Percentiles rank a stretch among this genome's conserved stretches.
These are phyloP conservation scores for Coemansia sp. DNA, from an alignment of 192 early-diverging fungal species.

Conservation along the genomic window DNA sequence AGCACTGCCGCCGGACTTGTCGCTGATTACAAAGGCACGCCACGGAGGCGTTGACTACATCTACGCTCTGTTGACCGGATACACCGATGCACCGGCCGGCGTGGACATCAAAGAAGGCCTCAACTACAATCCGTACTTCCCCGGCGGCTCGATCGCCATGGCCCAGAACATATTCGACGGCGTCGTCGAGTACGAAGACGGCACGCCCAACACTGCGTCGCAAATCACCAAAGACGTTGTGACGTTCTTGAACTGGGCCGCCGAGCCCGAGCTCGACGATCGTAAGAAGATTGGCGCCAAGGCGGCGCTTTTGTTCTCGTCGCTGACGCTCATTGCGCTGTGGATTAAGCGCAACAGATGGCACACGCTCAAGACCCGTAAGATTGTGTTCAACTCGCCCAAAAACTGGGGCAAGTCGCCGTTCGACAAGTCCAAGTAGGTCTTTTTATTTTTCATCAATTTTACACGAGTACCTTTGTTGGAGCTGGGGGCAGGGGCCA, in stretches of 20 bases:
- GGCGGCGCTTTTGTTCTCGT: slow-evolving; percentile 69
- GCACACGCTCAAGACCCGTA: slow-evolving; percentile 86
- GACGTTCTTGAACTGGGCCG: slow-evolving; percentile 92
- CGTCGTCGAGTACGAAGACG: slow-evolving; percentile 94
- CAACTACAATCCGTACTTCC: slow-evolving; percentile 99
- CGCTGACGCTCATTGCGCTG: slow-evolving; percentile 73
- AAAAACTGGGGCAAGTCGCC: slow-evolving; percentile 34
- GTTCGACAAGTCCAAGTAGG: too few species aligned
- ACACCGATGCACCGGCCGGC: slow-evolving; percentile 91
- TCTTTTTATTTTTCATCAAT: too few species aligned
- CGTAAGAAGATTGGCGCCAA: slow-evolving; percentile 96
- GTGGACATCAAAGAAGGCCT: slow-evolving; percentile 90
- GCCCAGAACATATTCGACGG: slow-evolving; percentile 92
- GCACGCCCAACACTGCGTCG: slow-evolving; percentile 89
- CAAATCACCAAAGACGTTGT: slow-evolving; percentile 98
- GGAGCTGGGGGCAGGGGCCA: too few species aligned
- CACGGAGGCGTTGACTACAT: slow-evolving; percentile 95
- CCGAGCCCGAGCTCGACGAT: slow-evolving; percentile 95
- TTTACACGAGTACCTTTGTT: too few species aligned
- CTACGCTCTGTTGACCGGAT: slow-evolving; percentile 92
- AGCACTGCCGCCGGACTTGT: slow-evolving; percentile 93
- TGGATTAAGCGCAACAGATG: slow-evolving; percentile 95
- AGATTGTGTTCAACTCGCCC: slow-evolving; percentile 76
- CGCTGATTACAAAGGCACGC: slow-evolving; percentile 90
- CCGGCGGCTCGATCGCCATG: slow-evolving; percentile 96